These are phyloP conservation scores for Caryocar brasiliense DNA, from an alignment of 441 rosid genomes.

Conservation along the genomic window DNA sequence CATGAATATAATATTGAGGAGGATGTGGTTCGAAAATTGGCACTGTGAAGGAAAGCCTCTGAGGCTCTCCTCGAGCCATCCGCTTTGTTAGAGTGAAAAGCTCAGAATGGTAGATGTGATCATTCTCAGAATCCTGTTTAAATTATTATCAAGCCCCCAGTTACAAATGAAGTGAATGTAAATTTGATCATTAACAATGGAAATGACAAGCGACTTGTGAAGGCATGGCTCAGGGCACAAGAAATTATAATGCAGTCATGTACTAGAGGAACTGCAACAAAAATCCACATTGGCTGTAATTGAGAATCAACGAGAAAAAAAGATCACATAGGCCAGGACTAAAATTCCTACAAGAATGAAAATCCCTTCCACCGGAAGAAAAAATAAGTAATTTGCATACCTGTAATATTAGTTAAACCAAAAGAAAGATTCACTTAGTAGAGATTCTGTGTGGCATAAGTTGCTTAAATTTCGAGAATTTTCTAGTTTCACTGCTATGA, in stretches of 20 bases:
- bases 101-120: slow-evolving; percentile 96
- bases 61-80: slow-evolving; percentile 83
- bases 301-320: too few species aligned
- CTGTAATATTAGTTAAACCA: too few species aligned
- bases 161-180: slow-evolving; percentile 1
- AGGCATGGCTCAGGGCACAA: neutral
- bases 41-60: slow-evolving; percentile 85
- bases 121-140: slow-evolving; percentile 92
- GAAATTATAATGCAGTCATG: neutral
- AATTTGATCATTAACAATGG: neutral
- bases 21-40: slow-evolving; percentile 99
- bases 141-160: slow-evolving; percentile 8
- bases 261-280: neutral
- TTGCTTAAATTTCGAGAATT: too few species aligned
- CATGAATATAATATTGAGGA: slow-evolving; percentile 92
- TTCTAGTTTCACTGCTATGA: too few species aligned
- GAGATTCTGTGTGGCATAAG: too few species aligned
- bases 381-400: too few species aligned
- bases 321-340: too few species aligned
- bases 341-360: too few species aligned
- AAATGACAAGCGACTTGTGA: neutral
- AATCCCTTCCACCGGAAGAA: too few species aligned
- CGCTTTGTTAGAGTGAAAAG: slow-evolving; percentile 85
- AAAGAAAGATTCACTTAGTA: too few species aligned
- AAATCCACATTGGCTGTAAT: neutral